Evolutionary conservation across 305 asterid genomes (phyloP), one percentile per base, ranked within the genome.

Genomic region (Petunia hybrid): DNA sequence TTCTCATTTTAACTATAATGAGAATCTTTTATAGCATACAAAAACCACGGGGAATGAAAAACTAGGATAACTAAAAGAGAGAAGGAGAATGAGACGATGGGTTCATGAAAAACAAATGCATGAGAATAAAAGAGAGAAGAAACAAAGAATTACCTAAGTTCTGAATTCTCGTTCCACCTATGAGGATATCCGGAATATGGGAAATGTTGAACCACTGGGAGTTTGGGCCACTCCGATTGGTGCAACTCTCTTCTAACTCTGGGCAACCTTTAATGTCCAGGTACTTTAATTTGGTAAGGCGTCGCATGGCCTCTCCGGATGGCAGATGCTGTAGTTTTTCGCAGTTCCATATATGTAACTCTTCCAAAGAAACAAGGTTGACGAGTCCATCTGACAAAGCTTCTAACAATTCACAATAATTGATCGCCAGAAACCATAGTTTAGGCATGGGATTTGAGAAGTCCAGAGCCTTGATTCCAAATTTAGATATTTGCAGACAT

Each of bases 381-480:
- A 8, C 6, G 7, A 66, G 3, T 35, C 36, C 36, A 66, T 40
- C 74, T 13, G 0, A 66, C 3, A 66, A 1, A 66, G 53, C 74
- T 66, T 40, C 73, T 40, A 40, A 66, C 48, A 40, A 66, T 66
- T 48, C 51, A 66, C 74, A 66, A 41, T 41, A 12, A 16, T 0
- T 0, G 13, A 66, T 41, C 6, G 3, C 0, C 6, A 66, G 38
- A 14, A 14, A 4, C 36, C 4, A 36, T 66, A 66, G 40, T 66
- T 66, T 66, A 13, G 53, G n/a, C n/a, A n/a, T n/a, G n/a, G n/a
- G n/a, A n/a, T 79, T 16, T 75, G 42, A 4, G 87, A 84, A 55
- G n/a, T n/a, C n/a, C n/a, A 85, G 74, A 4, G 10, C 71, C 60
- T 80, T 61, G 0, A 81, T 16, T 46, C 83, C 88, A 1, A 81